Evolutionary conservation across 805 yeast genomes (phyloP), one percentile per base, ranked within the genome.

Genomic region (Hanseniaspora osmophila): DNA sequence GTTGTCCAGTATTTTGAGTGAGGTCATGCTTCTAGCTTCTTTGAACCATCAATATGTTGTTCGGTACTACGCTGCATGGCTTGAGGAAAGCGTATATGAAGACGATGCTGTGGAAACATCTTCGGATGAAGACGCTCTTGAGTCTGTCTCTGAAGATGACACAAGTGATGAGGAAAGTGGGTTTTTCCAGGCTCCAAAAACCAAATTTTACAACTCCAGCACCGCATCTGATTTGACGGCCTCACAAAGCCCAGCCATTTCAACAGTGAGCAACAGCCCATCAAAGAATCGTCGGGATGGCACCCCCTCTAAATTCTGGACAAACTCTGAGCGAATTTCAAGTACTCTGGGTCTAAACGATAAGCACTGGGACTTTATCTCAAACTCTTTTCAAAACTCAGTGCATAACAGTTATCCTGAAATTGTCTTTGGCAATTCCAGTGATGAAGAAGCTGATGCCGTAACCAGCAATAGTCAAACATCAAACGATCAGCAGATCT

Each of bases 21-120:
- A 92, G 56, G 98, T 92, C 0, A 78, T 88, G 75, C 72, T 94
- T 10, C 70, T 92, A 52, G 95, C 97, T 2, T 71, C 97, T 49
- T 68, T 92, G 44, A 90, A 88, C 54, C 96, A 92, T 58, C 96
- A 88, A 58, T 90, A 86, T 60, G 96, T 92, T 37, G 98, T 92
- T 3, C 68, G 99, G 47, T 92, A 92, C 62, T 92, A 84, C 63
- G 94, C 96, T 2, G 95, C 96, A 0, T 92, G 99, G 99, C 74
- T 90, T 5, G 96, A 88, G 57, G 94, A 85, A 46, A 80, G 15
- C 48, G 42, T 48, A 52, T 56, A 56, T 3, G 66, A 60, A 30
- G 69, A 62, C n/a, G 61, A 53, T 33, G 67, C 61, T 2, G 54
- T 64, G 15, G 65, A 54, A 12, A 57, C 61, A 2, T 58, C 60